Percentiles rank a stretch among this genome's conserved stretches.
These are phyloP conservation scores for Prosopis cineraria DNA, from an alignment of 306 rosid species.

Conservation along the genomic window DNA sequence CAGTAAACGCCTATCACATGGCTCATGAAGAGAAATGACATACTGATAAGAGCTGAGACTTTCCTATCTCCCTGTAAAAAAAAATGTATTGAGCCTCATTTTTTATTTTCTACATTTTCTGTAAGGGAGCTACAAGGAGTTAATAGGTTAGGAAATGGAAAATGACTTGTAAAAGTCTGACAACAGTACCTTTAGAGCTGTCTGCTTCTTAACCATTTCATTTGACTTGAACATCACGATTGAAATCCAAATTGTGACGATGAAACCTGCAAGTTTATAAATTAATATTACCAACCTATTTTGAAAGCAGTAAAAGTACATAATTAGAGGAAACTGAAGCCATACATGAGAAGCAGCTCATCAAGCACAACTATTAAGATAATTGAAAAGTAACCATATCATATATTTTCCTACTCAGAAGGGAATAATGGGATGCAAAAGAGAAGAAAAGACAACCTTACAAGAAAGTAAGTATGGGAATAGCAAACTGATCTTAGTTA, in stretches of 20 bases:
- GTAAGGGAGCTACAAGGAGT: not conserved
- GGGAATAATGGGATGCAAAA: not conserved
- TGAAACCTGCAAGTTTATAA: conserved; percentile 70
- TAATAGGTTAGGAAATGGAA: conserved; percentile 19
- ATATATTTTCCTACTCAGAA: conserved; percentile 21
- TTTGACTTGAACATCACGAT: conserved; percentile 91
- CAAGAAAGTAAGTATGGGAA: conserved; percentile 11
- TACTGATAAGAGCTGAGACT: conserved; percentile 54
- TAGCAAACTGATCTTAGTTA: conserved; percentile 18
- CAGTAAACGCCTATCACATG: conserved; percentile 77
- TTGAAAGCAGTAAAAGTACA: conserved; percentile 15
- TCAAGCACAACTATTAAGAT: not conserved
- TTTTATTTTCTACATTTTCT: not conserved
- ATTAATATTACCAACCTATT: conserved; percentile 23
- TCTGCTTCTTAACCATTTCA: conserved; percentile 86
- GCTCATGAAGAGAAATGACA: conserved; percentile 57
- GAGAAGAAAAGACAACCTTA: conserved; percentile 16
- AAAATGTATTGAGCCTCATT: conserved; percentile 37
- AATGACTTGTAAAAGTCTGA: conserved; percentile 11
- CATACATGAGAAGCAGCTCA: conserved; percentile 19
- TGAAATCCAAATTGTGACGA: conserved; percentile 77
- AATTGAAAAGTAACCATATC: conserved; percentile 8
- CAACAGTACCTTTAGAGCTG: conserved; percentile 78
- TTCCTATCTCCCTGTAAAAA: conserved; percentile 85
- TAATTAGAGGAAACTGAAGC: conserved; percentile 25